Base-by-base conservation (phyloP, 1,284 basidiomycete genomes). In the Ganoderma sinense region DNA sequence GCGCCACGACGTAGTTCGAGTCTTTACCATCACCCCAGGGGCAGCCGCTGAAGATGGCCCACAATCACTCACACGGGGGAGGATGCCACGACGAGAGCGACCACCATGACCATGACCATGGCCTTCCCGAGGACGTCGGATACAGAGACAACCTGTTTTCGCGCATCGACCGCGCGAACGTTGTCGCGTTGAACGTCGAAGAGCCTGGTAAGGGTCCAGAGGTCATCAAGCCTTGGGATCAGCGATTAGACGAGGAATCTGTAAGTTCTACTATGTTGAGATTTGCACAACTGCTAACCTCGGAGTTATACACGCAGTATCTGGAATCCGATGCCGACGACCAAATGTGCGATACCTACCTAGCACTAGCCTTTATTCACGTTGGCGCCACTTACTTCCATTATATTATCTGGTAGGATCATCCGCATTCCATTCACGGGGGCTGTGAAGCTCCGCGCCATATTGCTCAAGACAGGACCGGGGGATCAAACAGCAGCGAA, bases 241-340 rank as follows among this genome's bases (percentile, higher is more conserved):
- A 90, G 73, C 86, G 94, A 51, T 76, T 84, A 65, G 87, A 90
- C 66, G 92, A 94, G 78, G 80, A 81, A 53, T 82, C 85, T 81
- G 94, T 94, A 78, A 68, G 82, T 74, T 43, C 23, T 39, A 36
- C 59, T 41, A 10, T 7, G 56, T 11, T 53, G 2, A 6, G 13
- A 29, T 45, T 16, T 41, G 29, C 11, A 26, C 26, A 18, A 26
- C 18, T 20, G 31, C 20, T 39, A 60, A 5, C 26, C 1, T 62
- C 74, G 69, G 51, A 23, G n/a, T n/a, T n/a, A n/a, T n/a, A 59
- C 39, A 7, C 14, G 56, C 69, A 95, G 94, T 93, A 82, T 73
- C 74, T 95, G 53, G 90, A 94, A 78, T 95, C 94, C 16, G 94
- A 95, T 73, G 91, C 91, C 45, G 94, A 95, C 79, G 93, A 94